Evolutionary conservation across 805 yeast species (phyloP).

Genomic region (Suhomyces emberorum): DNA sequence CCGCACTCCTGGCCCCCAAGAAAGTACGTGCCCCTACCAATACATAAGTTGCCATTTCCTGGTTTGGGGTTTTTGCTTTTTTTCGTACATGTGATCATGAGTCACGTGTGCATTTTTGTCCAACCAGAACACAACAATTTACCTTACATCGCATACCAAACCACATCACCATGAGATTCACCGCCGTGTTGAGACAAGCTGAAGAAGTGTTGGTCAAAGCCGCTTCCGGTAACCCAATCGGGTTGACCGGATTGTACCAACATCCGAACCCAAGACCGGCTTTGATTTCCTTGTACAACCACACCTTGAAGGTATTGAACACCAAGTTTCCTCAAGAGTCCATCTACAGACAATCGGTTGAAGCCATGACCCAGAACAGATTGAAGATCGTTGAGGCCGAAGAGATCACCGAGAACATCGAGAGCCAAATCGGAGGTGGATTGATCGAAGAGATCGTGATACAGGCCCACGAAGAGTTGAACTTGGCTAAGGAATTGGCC

Average conservation of each 20-base stretch:
- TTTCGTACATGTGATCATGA: too few relatives aligned
- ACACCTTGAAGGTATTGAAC: slow-evolving; percentile 58
- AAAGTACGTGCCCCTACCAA: too few relatives aligned
- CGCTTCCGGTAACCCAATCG: slow-evolving; percentile 70
- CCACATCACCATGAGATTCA: slow-evolving; percentile 32
- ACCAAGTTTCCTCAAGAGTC: slow-evolving; percentile 66
- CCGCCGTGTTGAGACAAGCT: slow-evolving; percentile 41
- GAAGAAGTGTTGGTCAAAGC: slow-evolving; percentile 57
- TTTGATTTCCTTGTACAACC: slow-evolving; percentile 62
- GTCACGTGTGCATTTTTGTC: slow-evolving; percentile 1
- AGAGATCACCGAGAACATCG: slow-evolving; percentile 64
- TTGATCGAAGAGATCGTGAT: slow-evolving; percentile 77
- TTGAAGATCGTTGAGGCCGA: slow-evolving; percentile 60
- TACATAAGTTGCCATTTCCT: too few relatives aligned
- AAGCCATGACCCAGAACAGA: slow-evolving; percentile 67
- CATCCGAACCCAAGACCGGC: slow-evolving; percentile 87
- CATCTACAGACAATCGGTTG: slow-evolving; percentile 74
- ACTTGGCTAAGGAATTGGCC: slow-evolving; percentile 63
- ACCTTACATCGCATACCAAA: background rate
- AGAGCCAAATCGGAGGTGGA: slow-evolving; percentile 74
- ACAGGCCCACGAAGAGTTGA: slow-evolving; percentile 80
- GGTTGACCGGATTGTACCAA: slow-evolving; percentile 71
- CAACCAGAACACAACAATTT: slow-evolving; percentile 7
- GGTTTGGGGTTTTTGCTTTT: too few relatives aligned
- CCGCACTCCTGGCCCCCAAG: too few relatives aligned